Evolutionary conservation across 208 protist species (phyloP), one percentile per base, ranked within the genome.

Genomic region (Herpetomonas tarakana): DNA sequence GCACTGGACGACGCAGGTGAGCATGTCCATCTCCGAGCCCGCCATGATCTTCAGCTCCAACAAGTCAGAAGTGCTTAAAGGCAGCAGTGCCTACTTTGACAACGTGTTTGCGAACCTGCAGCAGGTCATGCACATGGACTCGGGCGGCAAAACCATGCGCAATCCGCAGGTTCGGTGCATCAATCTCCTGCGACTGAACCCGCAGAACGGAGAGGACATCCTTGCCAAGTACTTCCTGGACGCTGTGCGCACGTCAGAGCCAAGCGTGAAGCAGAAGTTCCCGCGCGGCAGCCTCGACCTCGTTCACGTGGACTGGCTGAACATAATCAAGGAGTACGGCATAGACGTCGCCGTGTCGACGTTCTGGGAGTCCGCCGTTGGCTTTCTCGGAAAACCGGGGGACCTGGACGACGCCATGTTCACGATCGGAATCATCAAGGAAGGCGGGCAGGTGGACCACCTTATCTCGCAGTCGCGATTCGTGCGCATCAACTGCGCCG

Each of bases 401-500:
- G 51, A n/a, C 62, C 12, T 29, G 2, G 67, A 78, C 41, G 78
- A 91, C 52, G 75, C 84, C 11, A 71, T 91, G 56, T 79, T 84
- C 59, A 89, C 80, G 3, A 73, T 88, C n/a, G 88, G 85, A 39
- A 78, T 81, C 25, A 59, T 92, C 4, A 65, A 62, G n/a, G 49
- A 52, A 3, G 65, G 61, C 29, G 80, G 78, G 25, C 49, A 55
- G 21, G 73, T 94, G 6, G 78, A 83, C 31, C 71, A 62, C 46
- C 56, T 76, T 1, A 62, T 88, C 21, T 78, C 77, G 30, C 78
- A 94, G 61, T 82, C 52, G 3, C 82, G 86, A 16, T 91, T 97
- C 51, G 57, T 97, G 9, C 88, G 94, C 39, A 69, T 96, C 55
- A 98, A 97, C 75, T 98, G 96, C 65, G 86, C 92, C 2, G 96